Base-by-base conservation (phyloP, 2,329 filamentous ascomycete species). In the Penicillium hesseltinei region DNA sequence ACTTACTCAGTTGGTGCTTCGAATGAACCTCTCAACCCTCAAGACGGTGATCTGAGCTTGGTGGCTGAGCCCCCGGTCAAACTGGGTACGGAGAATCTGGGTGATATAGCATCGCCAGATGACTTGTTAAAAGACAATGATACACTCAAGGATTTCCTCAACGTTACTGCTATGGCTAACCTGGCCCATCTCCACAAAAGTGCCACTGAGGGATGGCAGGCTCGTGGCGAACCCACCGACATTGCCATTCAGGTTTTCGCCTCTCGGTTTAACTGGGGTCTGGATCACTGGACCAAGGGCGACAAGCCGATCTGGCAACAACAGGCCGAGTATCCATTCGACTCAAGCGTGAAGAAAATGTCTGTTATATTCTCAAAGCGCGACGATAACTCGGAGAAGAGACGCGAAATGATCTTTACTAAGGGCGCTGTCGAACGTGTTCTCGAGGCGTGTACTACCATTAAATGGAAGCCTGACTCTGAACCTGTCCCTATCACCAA, bases 231-330 rank as follows among this genome's bases (percentile, higher is more conserved):
- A 62, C 85, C 86, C 0, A 90, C 88, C 1, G 88, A 91, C 64
- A 88, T 91, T 59, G 88, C 88, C 2, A 88, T 91, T 45, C 87
- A 90, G 64, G 88, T 91, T 0, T 89, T 91, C 67, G 86, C 87
- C 9, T 84, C 82, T 42, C 84, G 88, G 13, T 91, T 91, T 69
- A 77, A 84, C 54, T 85, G 84, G 80, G 85, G 86, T 59, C 80
- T 83, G 9, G 75, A 80, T 17, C 75, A 76, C 9, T 80, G 83
- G 62, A 81, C 80, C 0, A 75, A 77, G 13, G 82, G 80, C 2
- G 76, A 82, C 1, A 74, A 74, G 4, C 75, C 82, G 0, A 66
- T 77, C 29, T 88, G 84, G 84, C 77, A 75, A 21, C 79, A 88
- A 62, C 74, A 86, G 25, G 84, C 85, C 1, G 88, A 91, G 65